These are phyloP conservation scores for Pestalotiopsis fici DNA, from an alignment of 2,329 filamentous ascomycete genomes.

Conservation along the genomic window DNA sequence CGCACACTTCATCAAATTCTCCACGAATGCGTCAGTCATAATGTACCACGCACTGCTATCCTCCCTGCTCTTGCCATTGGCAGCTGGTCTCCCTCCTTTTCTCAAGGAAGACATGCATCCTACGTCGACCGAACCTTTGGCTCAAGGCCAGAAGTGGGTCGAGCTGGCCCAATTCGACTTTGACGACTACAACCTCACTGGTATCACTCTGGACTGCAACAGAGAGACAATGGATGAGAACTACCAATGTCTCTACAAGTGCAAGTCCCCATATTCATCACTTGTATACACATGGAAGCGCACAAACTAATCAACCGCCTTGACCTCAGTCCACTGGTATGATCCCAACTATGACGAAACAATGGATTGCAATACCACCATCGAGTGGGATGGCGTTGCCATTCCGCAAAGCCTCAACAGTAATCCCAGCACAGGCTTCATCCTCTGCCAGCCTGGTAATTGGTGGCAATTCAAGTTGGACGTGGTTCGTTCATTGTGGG, in stretches of 20 bases:
- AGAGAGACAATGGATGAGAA: background rate
- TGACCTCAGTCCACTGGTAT: conserved; percentile 7
- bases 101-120: background rate
- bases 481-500: background rate
- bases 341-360: conserved; percentile 13
- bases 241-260: conserved; percentile 10
- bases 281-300: background rate
- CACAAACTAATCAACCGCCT: background rate
- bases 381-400: conserved; percentile 25
- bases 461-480: conserved; percentile 11
- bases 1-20: background rate
- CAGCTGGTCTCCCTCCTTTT: background rate
- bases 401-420: conserved; percentile 26
- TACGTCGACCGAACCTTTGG: background rate
- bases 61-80: conserved; percentile 8
- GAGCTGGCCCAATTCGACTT: conserved; percentile 10
- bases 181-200: conserved; percentile 5
- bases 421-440: conserved; percentile 13
- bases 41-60: background rate
- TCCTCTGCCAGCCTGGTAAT: conserved; percentile 11
- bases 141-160: background rate
- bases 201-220: conserved; percentile 5
- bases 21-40: background rate
- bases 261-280: background rate
- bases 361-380: conserved; percentile 16